A percentile compares a stretch with the other conserved stretches of the same genome.
These are phyloP conservation scores for Flaveria floridana DNA, from an alignment of 140 eudicot species.

Conservation along the genomic window DNA sequence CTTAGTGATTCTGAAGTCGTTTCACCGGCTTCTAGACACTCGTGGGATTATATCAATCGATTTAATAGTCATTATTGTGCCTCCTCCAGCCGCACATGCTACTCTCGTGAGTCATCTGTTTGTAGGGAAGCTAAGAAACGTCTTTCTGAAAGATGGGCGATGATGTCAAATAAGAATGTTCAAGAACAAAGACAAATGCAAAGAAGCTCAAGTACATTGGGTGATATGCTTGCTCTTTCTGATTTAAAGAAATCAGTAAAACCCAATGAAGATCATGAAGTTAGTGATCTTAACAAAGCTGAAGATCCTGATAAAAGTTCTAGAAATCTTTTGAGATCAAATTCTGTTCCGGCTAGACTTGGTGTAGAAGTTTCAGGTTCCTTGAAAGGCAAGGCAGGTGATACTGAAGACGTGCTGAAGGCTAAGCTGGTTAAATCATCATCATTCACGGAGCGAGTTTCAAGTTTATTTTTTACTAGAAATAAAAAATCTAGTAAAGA, in stretches of 20 bases:
- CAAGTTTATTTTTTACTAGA: conserved; percentile 75
- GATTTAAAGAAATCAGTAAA: conserved; percentile 55
- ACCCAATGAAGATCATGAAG: conserved; percentile 28
- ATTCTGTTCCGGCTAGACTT: conserved; percentile 63
- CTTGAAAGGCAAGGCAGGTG: conserved; percentile 32
- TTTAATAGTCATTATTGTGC: conserved; percentile 59
- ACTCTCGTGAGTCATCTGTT: conserved; percentile 86
- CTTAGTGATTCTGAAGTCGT: conserved; percentile 80
- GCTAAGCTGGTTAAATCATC: conserved; percentile 51
- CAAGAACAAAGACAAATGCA: conserved; percentile 59
- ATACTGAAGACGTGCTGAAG: conserved; percentile 45
- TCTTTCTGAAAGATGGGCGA: conserved; percentile 93
- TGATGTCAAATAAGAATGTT: conserved; percentile 63
- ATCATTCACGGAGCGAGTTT: conserved; percentile 65
- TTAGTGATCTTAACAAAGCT: conserved; percentile 34
- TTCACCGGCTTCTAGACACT: conserved; percentile 85
- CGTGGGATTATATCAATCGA: conserved; percentile 86
- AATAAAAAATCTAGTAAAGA: conserved; percentile 61
- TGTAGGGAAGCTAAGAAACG: conserved; percentile 96
- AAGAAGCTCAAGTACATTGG: conserved; percentile 89
- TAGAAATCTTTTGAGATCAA: conserved; percentile 71
- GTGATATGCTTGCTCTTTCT: conserved; percentile 99
- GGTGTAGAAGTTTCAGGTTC: conserved; percentile 41
- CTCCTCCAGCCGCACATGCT: conserved; percentile 79
- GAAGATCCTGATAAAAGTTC: conserved; percentile 37